Percentiles rank a stretch among this genome's conserved stretches.
Conservation (phyloP, 768 basidiomycete genomes). For the Lactifluus hygrophoroides region DNA sequence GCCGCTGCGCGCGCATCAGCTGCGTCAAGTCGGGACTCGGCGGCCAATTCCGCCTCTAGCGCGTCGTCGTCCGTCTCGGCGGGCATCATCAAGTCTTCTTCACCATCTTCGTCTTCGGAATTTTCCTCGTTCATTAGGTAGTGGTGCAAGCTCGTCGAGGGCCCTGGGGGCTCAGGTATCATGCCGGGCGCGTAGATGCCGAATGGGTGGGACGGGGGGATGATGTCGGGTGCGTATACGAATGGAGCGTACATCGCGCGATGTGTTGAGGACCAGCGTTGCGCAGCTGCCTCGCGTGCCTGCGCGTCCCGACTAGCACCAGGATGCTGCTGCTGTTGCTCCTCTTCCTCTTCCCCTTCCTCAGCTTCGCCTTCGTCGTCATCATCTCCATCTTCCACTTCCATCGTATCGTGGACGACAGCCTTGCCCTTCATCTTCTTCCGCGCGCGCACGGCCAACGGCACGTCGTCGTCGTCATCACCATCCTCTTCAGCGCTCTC, state of each 20-base stretch:
- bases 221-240: conserved; percentile 27
- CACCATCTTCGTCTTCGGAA: neutral
- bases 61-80: conserved; percentile 31
- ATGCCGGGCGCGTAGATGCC: conserved; percentile 23
- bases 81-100: conserved; percentile 15
- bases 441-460: neutral
- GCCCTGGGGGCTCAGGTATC: neutral
- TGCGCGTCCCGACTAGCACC: neutral
- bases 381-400: no score
- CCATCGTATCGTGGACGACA: conserved; percentile 4
- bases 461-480: conserved; percentile 15
- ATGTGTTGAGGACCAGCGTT: conserved; percentile 19
- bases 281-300: neutral
- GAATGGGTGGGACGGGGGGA: conserved; percentile 18
- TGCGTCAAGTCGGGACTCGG: conserved; percentile 36
- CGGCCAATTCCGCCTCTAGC: conserved; percentile 33
- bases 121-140: neutral
- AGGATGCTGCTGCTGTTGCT: neutral
- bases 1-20: conserved; percentile 28
- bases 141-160: neutral
- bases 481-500: neutral
- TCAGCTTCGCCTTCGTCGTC: neutral
- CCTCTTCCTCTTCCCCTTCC: neutral
- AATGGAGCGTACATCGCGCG: conserved; percentile 32
- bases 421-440: conserved; percentile 10